Evolutionary conservation across 2,329 filamentous ascomycete species (phyloP).

Genomic region (Westerdykella aurantiaca): DNA sequence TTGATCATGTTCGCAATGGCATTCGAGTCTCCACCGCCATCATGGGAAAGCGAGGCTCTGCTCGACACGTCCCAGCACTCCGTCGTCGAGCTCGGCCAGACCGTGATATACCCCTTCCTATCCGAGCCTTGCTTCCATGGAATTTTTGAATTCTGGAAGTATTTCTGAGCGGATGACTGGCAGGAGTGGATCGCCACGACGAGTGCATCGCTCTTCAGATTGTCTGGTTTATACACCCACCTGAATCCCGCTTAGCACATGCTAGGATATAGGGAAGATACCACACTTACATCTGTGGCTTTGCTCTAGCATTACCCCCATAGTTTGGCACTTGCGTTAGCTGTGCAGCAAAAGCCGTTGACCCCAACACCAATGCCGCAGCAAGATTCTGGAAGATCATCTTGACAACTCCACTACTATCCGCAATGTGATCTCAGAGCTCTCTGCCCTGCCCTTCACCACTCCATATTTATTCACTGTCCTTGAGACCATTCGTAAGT

Average conservation of each 20-base stretch:
- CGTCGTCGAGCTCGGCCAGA: slow-evolving; percentile 27
- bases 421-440: not conserved
- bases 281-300: slow-evolving; percentile 23
- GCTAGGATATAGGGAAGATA: not conserved
- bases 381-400: slow-evolving; percentile 15
- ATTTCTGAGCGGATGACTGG: slow-evolving; percentile 25
- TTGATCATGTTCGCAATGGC: slow-evolving; percentile 56
- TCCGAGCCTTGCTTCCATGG: slow-evolving; percentile 29
- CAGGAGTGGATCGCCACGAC: slow-evolving; percentile 30
- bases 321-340: slow-evolving; percentile 25
- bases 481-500: not conserved
- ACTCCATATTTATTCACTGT: slow-evolving; percentile 5
- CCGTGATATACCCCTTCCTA: slow-evolving; percentile 25
- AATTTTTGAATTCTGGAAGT: slow-evolving; percentile 25
- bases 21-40: slow-evolving; percentile 53
- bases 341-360: slow-evolving; percentile 16
- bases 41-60: slow-evolving; percentile 48
- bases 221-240: slow-evolving; percentile 28
- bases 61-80: slow-evolving; percentile 57
- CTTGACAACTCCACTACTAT: not conserved
- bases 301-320: slow-evolving; percentile 19
- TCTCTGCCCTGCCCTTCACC: not conserved
- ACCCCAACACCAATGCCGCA: slow-evolving; percentile 9
- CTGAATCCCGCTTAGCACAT: slow-evolving; percentile 3
- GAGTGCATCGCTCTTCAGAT: slow-evolving; percentile 20